Evolutionary conservation across 2,329 filamentous ascomycete genomes (phyloP).

Genomic region (Colletotrichum endophyticum): DNA sequence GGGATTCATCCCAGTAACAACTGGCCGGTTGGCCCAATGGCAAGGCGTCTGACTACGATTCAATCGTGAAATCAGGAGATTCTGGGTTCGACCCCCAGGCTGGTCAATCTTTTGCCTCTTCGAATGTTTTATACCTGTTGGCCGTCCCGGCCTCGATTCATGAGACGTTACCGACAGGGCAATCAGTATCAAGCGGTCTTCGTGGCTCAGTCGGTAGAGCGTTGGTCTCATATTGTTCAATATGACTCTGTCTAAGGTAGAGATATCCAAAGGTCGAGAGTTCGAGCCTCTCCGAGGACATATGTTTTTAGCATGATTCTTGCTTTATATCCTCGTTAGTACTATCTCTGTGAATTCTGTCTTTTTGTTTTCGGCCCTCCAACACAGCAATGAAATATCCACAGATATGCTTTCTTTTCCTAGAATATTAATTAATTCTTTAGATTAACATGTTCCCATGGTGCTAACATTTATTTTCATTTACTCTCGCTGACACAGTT

Average conservation of each 20-base stretch:
- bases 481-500: too few species aligned
- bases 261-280: conserved; percentile 21
- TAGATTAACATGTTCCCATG: too few species aligned
- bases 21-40: conserved; percentile 37
- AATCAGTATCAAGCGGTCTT: neutral
- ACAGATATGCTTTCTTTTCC: too few species aligned
- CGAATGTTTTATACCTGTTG: neutral
- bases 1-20: neutral
- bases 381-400: too few species aligned
- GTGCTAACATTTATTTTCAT: too few species aligned
- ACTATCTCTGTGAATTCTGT: too few species aligned
- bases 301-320: neutral
- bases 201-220: conserved; percentile 21
- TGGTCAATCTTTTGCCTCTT: conserved; percentile 7
- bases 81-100: conserved; percentile 23
- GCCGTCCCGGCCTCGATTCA: neutral
- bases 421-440: too few species aligned
- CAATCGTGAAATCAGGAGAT: conserved; percentile 17
- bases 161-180: accelerated
- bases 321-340: too few species aligned
- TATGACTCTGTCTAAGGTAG: conserved; percentile 4
- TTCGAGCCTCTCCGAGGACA: conserved; percentile 21
- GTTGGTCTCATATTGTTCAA: conserved; percentile 17
- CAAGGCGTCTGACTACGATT: conserved; percentile 49
- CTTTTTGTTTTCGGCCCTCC: too few species aligned